A percentile compares a stretch with the other conserved stretches of the same genome.
Evolutionary conservation across 2,329 filamentous ascomycete species (phyloP).

Genomic region (Botrytis porri): DNA sequence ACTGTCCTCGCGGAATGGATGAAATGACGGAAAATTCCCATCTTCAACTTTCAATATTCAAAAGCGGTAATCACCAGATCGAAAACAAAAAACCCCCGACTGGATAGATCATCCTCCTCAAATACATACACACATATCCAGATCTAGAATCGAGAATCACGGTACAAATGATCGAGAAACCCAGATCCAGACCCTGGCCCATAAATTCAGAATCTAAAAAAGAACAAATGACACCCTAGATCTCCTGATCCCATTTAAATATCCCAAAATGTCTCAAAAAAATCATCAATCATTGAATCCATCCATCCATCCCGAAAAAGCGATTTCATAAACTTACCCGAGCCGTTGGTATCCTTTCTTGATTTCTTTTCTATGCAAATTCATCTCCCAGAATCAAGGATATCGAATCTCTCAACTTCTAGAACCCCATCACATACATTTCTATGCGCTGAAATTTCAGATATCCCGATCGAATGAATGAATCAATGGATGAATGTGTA

Average conservation of each 20-base stretch:
- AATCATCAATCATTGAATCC: too few species aligned
- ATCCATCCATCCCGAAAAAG: not conserved
- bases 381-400: not conserved
- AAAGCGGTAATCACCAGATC: not conserved
- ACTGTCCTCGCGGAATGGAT: too few species aligned
- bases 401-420: not conserved
- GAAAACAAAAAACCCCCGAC: not conserved
- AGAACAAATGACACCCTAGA: not conserved
- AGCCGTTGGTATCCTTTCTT: not conserved
- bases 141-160: too few species aligned
- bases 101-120: not conserved
- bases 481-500: too few species aligned
- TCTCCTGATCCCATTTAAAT: not conserved
- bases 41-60: too few species aligned
- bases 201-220: too few species aligned
- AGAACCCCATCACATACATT: not conserved
- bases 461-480: too few species aligned
- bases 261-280: not conserved
- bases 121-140: not conserved
- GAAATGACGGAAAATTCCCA: too few species aligned
- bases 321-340: not conserved
- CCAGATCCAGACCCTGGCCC: not conserved
- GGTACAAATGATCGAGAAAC: not conserved
- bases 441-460: not conserved
- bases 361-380: not conserved